phyloP scores from a whole-genome alignment of 371 early-diverging fungal species.

The Batkoa obscura region DNA sequence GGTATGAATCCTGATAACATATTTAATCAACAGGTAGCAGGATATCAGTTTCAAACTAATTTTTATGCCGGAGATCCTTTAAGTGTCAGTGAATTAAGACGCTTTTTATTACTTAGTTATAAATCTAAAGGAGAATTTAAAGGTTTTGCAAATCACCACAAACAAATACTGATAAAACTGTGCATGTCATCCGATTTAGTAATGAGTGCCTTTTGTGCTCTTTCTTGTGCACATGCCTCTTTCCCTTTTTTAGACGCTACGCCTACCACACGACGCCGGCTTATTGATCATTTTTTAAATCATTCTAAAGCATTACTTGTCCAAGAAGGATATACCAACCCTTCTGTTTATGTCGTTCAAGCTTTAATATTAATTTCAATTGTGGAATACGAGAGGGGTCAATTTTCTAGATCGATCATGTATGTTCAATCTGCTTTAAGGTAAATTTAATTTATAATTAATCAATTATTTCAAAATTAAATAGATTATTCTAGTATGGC shows the following conservation, averaged over 20 bases:
- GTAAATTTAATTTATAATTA: neutral
- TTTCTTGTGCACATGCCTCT: slow-evolving; percentile 11
- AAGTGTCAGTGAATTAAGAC: neutral
- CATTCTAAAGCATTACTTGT: neutral
- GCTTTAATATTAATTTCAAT: neutral
- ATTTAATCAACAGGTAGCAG: neutral
- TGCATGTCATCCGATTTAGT: slow-evolving; percentile 6
- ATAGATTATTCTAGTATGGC: neutral
- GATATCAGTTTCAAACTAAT: neutral
- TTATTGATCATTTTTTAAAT: neutral
- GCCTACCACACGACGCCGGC: neutral
- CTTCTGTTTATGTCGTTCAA: neutral
- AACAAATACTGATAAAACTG: neutral
- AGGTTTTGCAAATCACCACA: slow-evolving; percentile 4
- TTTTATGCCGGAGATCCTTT: neutral
- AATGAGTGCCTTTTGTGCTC: slow-evolving; percentile 14
- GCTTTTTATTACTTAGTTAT: neutral
- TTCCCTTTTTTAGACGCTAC: slow-evolving; percentile 7
- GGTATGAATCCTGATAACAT: too few relatives aligned
- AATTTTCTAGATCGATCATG: neutral
- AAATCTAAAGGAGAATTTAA: neutral
- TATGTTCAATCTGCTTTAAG: neutral
- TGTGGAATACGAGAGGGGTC: slow-evolving; percentile 1
- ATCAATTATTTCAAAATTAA: neutral
- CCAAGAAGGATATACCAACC: neutral